Conservation (phyloP, 768 basidiomycete genomes). For the Leccinum disarticulatum region DNA sequence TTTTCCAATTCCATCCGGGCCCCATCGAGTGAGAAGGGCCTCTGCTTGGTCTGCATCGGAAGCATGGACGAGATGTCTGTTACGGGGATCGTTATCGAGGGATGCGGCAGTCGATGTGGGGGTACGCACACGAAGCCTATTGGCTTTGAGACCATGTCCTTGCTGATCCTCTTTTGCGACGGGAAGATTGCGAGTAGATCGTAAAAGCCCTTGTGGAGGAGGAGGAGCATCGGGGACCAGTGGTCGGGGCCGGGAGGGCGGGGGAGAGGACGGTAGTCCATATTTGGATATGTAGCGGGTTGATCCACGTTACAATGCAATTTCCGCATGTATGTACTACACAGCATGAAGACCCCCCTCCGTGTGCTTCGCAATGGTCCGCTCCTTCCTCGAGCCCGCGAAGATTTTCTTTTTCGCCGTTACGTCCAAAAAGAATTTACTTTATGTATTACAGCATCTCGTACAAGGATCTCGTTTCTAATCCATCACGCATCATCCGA, state of each 20-base stretch:
- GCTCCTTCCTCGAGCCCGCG: conserved; percentile 28
- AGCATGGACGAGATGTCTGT: conserved; percentile 86
- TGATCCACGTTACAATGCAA: conserved; percentile 11
- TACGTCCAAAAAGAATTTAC: conserved; percentile 20
- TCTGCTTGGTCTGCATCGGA: conserved; percentile 88
- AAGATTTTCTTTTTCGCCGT: conserved; percentile 26
- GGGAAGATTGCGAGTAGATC: conserved; percentile 77
- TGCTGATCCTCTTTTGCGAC: conserved; percentile 59
- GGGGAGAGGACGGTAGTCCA: not conserved
- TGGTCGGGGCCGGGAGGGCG: not conserved
- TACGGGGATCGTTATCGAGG: conserved; percentile 15
- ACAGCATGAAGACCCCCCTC: conserved; percentile 14
- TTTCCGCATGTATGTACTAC: conserved; percentile 30
- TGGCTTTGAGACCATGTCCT: conserved; percentile 86
- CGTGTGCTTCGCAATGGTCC: conserved; percentile 15
- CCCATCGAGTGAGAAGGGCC: conserved; percentile 84
- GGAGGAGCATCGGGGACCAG: conserved; percentile 49
- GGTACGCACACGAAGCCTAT: conserved; percentile 78
- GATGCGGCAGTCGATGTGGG: conserved; percentile 3
- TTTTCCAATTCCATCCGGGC: conserved; percentile 85
- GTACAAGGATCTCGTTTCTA: conserved; percentile 24
- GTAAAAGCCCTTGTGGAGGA: conserved; percentile 90
- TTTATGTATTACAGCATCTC: not conserved
- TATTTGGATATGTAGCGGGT: not conserved
- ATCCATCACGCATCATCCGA: conserved; percentile 26